phyloP scores from a whole-genome alignment of 495 filamentous ascomycete species.

The Tetracladium marchalianum region DNA sequence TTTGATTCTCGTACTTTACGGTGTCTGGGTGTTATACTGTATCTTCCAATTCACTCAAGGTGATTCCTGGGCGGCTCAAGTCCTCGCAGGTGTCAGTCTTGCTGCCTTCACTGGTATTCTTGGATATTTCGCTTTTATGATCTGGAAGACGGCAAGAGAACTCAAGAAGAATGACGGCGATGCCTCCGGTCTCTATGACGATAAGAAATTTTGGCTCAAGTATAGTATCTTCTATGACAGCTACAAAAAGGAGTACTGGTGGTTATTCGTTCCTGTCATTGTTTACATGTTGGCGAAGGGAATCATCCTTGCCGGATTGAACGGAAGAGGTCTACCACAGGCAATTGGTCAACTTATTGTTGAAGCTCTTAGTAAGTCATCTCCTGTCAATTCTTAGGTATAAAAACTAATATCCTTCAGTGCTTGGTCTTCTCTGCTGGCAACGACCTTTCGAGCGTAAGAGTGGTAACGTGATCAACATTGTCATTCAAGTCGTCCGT shows the following conservation, averaged over 20 bases:
- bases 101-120: conserved; percentile 69
- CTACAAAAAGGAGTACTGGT: conserved; percentile 91
- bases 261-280: conserved; percentile 87
- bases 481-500: conserved; percentile 87
- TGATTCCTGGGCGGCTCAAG: conserved; percentile 92
- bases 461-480: conserved; percentile 87
- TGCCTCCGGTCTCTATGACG: conserved; percentile 62
- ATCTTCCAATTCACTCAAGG: conserved; percentile 89
- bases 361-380: conserved; percentile 47
- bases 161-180: conserved; percentile 72
- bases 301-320: conserved; percentile 72
- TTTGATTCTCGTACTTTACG: conserved; percentile 85
- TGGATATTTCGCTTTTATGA: conserved; percentile 70
- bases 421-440: conserved; percentile 66
- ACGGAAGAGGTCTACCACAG: conserved; percentile 80
- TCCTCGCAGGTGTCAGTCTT: conserved; percentile 75
- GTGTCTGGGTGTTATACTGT: conserved; percentile 92
- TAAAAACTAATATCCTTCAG: conserved; percentile 21
- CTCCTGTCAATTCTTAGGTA: conserved; percentile 16
- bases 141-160: conserved; percentile 63
- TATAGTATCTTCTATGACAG: conserved; percentile 97
- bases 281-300: conserved; percentile 90
- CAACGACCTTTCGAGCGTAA: conserved; percentile 75
- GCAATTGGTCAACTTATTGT: conserved; percentile 69
- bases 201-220: conserved; percentile 86